These are phyloP conservation scores for Xylariaceae sp. DNA, from an alignment of 2,329 filamentous ascomycete genomes.

Conservation along the genomic window DNA sequence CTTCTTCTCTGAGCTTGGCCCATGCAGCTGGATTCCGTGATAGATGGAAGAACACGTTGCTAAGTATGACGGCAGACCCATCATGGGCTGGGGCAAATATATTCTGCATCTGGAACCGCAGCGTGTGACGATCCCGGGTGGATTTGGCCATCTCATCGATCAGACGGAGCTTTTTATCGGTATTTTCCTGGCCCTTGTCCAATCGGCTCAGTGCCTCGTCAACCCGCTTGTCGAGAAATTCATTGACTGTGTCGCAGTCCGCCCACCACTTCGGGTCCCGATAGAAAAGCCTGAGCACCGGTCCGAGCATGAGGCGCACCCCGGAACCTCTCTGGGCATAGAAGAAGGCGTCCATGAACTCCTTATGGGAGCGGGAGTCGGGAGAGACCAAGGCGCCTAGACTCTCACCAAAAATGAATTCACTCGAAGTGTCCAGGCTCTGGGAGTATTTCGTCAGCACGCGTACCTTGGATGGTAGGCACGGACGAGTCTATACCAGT, in stretches of 20 bases:
- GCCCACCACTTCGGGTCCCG: conserved; percentile 7
- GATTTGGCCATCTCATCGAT: conserved; percentile 14
- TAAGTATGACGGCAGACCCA: conserved; percentile 12
- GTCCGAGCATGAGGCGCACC: conserved; percentile 6
- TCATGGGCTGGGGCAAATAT: conserved; percentile 17
- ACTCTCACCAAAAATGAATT: conserved; percentile 7
- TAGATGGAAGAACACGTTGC: conserved; percentile 17
- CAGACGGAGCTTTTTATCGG: conserved; percentile 3
- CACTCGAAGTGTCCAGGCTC: conserved; percentile 7
- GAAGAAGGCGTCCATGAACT: conserved; percentile 6
- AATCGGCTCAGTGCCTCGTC: conserved; percentile 6
- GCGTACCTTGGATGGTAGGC: background rate
- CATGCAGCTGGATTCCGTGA: conserved; percentile 13
- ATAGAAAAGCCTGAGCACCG: conserved; percentile 3
- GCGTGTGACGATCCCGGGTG: conserved; percentile 10
- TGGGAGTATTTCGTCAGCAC: conserved; percentile 1
- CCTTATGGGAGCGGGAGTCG: conserved; percentile 4
- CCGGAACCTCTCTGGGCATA: conserved; percentile 5
- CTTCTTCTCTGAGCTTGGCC: conserved; percentile 13
- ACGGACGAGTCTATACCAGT: conserved; percentile 1
- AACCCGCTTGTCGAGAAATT: conserved; percentile 9
- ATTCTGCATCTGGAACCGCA: conserved; percentile 13
- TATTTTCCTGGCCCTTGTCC: conserved; percentile 1
- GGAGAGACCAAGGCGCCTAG: conserved; percentile 3
- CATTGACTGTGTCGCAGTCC: conserved; percentile 5